Evolutionary conservation across 345 rosid genomes (phyloP), one percentile per base, ranked within the genome.

Genomic region (Toxicodendron radicans): DNA sequence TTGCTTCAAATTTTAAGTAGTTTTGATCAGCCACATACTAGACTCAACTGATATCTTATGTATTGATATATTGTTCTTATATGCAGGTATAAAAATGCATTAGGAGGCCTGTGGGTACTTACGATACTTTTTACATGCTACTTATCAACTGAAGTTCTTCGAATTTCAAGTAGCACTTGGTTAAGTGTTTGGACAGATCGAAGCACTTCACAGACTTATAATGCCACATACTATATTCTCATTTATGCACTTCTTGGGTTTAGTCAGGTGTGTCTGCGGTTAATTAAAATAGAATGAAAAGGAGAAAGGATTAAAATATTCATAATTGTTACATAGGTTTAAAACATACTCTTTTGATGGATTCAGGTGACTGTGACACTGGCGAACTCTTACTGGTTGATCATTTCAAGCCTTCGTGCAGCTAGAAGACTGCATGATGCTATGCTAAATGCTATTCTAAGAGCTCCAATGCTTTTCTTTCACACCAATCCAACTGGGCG

Each of bases 401-500:
- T 95, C 78, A 86, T 83, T 41, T 87, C 91, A 62, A 93, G 99
- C 83, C 87, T 95, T 63, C 84, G 78, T 80, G 98, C 98, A 1
- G 92, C 99, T 73, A 95, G 77, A 79, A 89, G 80, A 71, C 78
- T 95, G 82, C 99, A 93, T 65, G 96, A 93, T 60, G 80, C 86
- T 16, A 90, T 93, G 96, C 88, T 95, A 52, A 81, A 76, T 60
- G 85, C 97, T 52, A 88, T 95, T 57, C 75, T 95, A 60, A 86
- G 94, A 85, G 98, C 97, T 76, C 96, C 98, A 20, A 90, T 95
- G 97, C 81, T 93, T 66, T 95, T 95, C 82, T 95, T 95, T 76
- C 91, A 93, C 77, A 91, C 99, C 72, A 95, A 95, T 74, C 98
- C 99, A 75, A 88, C 79, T 33, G 98, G 99, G 45, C 91, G 96